Evolutionary conservation across 768 basidiomycete species (phyloP), one percentile per base, ranked within the genome.

Genomic region (Boletus huronensis): DNA sequence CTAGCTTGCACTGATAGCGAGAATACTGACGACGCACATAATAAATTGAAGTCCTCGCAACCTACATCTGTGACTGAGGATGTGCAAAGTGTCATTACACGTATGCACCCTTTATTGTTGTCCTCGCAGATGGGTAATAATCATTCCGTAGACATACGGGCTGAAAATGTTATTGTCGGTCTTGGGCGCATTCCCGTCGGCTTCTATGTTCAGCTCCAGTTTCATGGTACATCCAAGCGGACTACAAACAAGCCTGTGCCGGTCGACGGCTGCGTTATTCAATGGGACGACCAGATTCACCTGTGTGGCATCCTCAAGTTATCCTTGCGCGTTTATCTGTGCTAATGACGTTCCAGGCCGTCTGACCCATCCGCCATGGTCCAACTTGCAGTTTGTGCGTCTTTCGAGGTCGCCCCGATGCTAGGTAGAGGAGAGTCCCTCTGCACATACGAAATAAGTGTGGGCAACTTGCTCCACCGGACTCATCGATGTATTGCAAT

Each of bases 181-280:
- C 50, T 63, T 38, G 41, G 36, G 25, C 62, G 53, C 17, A 48
- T 64, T 36, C 62, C 62, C 16, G 34, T 57, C 9, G 55, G 53
- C 2, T 63, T 63, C 35, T 63, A 52, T 42, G 58, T 57, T 29
- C 45, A 47, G 7, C 35, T 63, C 9, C 21, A 59, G 42, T 38
- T 55, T 8, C 11, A 4, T 1, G 26, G 35, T 28, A 31, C n/a
- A 14, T 3, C 31, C 21, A 53, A 41, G 45, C 49, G 44, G 32
- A 63, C 61, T 7, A 17, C 38, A 19, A 56, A 14, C 10, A 56
- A 46, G 46, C 36, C 53, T 3, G 10, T 51, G 11, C 31, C 4
- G n/a, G 44, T 52, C 21, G 21, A 43, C n/a, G 48, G 54, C 38
- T 13, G 21, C 1, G n/a, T 48, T 25, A 50, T 63, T 29, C 39